Percentiles rank a stretch among this genome's conserved stretches.
phyloP scores from a whole-genome alignment of 1,284 basidiomycete species.

The Ustilago bromivora region DNA sequence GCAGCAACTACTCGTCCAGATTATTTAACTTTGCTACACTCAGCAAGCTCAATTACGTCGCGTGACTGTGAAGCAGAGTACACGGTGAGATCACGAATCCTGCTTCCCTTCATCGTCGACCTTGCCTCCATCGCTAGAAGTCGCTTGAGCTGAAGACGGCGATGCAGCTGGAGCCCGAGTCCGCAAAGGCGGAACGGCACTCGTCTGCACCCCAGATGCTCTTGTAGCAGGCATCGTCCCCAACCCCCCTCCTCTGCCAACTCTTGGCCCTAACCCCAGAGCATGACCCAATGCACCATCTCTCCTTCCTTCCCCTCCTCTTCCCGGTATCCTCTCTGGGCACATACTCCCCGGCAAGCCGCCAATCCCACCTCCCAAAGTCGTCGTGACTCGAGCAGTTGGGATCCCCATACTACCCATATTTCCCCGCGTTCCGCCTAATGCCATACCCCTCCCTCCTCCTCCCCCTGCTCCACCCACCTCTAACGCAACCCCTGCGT shows the following conservation, averaged over 20 bases:
- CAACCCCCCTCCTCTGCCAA: neutral
- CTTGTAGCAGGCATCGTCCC: neutral
- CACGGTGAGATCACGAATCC: neutral
- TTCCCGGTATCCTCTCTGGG: neutral
- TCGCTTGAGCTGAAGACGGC: neutral
- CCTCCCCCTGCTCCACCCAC: neutral
- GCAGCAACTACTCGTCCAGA: neutral
- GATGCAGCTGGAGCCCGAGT: constrained; percentile 2
- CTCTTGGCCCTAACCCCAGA: constrained; percentile 9
- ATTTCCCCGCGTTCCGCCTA: constrained; percentile 35
- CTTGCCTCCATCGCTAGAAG: neutral
- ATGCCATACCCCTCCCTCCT: constrained; percentile 16
- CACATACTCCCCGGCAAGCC: neutral
- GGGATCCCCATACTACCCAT: constrained; percentile 45
- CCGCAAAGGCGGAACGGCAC: constrained; percentile 1
- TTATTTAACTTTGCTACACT: neutral
- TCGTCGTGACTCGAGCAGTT: constrained; percentile 19
- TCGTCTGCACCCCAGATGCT: neutral
- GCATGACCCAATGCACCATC: constrained; percentile 13
- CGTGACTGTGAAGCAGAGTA: neutral
- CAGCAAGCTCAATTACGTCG: neutral
- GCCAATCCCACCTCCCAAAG: neutral
- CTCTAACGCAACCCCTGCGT: neutral
- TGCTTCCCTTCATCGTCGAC: neutral
- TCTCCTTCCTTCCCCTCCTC: neutral